Evolutionary conservation across 2,329 filamentous ascomycete genomes (phyloP).

Genomic region (Talaromyces pinophilus): DNA sequence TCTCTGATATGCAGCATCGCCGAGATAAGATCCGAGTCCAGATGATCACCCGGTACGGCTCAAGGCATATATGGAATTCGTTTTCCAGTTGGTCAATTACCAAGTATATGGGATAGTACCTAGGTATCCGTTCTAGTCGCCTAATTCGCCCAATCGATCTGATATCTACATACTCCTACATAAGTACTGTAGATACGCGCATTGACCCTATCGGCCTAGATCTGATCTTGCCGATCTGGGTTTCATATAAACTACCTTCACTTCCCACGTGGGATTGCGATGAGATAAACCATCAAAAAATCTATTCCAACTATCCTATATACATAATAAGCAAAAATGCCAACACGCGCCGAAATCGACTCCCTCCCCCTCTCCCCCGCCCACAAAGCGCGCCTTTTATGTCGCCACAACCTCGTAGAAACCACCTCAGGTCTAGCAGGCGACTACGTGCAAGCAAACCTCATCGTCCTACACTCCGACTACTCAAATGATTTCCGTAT

Average conservation of each 20-base stretch:
- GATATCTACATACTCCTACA: no score
- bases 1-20: background rate
- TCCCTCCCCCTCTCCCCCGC: conserved; percentile 30
- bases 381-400: conserved; percentile 47
- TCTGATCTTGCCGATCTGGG: conserved; percentile 6
- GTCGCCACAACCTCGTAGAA: conserved; percentile 45
- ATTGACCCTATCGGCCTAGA: background rate
- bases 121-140: background rate
- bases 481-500: conserved; percentile 61
- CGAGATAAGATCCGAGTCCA: background rate
- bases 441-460: conserved; percentile 61
- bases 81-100: background rate
- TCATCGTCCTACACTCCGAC: conserved; percentile 59
- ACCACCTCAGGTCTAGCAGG: conserved; percentile 59
- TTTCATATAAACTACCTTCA: background rate
- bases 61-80: background rate
- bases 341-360: conserved; percentile 11
- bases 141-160: background rate
- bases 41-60: background rate
- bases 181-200: no score
- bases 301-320: background rate
- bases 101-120: background rate
- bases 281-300: background rate
- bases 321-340: background rate
- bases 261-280: background rate